phyloP scores from a whole-genome alignment of 306 rosid species.

The Quercus gilva region DNA sequence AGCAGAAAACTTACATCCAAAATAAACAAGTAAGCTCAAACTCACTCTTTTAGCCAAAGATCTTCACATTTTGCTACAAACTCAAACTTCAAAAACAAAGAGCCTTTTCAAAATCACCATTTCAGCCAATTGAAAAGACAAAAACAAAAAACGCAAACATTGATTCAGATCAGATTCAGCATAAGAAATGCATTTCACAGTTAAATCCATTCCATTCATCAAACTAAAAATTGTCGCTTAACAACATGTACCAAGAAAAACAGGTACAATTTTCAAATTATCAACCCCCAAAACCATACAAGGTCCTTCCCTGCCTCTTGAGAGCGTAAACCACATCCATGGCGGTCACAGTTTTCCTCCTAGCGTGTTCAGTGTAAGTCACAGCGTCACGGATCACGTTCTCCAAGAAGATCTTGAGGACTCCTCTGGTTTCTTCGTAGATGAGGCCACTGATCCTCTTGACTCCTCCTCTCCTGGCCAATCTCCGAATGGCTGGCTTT shows the following conservation, averaged over 20 bases:
- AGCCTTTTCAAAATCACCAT: too few species aligned
- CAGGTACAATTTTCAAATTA: background rate
- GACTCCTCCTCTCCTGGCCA: constrained; percentile 38
- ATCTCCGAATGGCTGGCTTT: constrained; percentile 30
- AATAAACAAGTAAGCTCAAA: too few species aligned
- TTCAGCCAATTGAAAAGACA: too few species aligned
- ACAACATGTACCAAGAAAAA: background rate
- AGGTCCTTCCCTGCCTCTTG: constrained; percentile 35
- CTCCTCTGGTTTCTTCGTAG: constrained; percentile 34
- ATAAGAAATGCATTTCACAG: too few species aligned
- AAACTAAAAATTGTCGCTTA: background rate
- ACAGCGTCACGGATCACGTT: constrained; percentile 34
- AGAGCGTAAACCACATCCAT: constrained; percentile 39
- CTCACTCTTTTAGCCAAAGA: too few species aligned
- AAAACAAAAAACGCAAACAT: too few species aligned
- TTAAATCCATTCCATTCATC: background rate
- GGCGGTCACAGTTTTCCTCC: constrained; percentile 35
- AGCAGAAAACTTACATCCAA: too few species aligned
- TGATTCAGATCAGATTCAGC: too few species aligned
- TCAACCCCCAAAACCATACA: constrained; percentile 37
- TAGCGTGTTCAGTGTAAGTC: constrained; percentile 23
- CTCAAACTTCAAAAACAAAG: too few species aligned
- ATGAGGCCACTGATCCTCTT: constrained; percentile 36
- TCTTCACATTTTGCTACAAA: too few species aligned
- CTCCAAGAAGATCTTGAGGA: constrained; percentile 34